Base-by-base conservation (phyloP, 345 rosid species). In the Arabis alpina region DNA sequence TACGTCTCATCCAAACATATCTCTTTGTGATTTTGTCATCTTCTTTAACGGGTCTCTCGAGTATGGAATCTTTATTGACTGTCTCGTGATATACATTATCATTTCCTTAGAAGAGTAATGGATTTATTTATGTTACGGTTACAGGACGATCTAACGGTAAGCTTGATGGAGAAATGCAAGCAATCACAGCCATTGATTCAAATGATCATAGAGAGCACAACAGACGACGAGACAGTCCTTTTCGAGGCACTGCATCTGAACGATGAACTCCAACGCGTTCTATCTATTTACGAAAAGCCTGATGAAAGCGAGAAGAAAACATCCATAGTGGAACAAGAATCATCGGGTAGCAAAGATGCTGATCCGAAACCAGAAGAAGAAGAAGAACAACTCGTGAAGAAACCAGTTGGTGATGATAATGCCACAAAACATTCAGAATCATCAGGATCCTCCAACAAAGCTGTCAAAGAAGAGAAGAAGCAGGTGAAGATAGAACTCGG, bases 141-240 rank as follows among this genome's bases (percentile, higher is more conserved):
- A 66, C 80, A 91, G 91, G 95, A 87, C 24, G 97, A 91, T 52
- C 71, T 91, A 51, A 81, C 79, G 14, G 78, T 75, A 59, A 84
- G 88, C 82, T 37, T 91, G 80, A 41, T 88, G 79, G 93, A 86
- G 82, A 87, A 91, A 70, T 89, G 91, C 82, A 91, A 82, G 81
- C 87, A 86, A 54, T 84, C 86, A 0, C 91, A 83, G 56, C 86
- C 90, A 5, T 69, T 79, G 63, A 81, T 91, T 72, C 85, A 89
- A 42, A 79, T 85, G 81, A 80, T 91, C 70, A 82, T 91, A 79
- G 87, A 91, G 72, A 83, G 85, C 81, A 89, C 90, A 39, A 77
- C 75, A 9, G 87, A 87, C 6, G 96, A 88, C 9, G 97, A 91
- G 43, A 82, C 74, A 6, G 73, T 86, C 73, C 91, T 91, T 25